phyloP scores from a whole-genome alignment of 2,329 filamentous ascomycete species.

The Leptographium procerum region DNA sequence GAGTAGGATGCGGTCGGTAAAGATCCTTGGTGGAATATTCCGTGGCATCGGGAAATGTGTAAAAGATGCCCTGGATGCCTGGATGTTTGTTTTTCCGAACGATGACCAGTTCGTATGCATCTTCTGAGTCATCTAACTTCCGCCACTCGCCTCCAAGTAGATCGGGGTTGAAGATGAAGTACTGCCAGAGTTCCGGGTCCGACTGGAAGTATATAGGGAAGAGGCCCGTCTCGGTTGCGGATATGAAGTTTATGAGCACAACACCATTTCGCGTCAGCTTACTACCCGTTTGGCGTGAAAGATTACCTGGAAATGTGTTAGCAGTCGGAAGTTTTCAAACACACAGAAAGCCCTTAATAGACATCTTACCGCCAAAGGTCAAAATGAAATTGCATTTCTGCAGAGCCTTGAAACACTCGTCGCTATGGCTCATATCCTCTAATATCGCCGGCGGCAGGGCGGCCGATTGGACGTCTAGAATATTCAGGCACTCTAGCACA shows the following conservation, averaged over 20 bases:
- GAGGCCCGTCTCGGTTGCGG: conserved; percentile 28
- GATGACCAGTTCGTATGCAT: conserved; percentile 28
- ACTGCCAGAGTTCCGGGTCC: conserved; percentile 28
- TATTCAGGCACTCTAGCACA: conserved; percentile 19
- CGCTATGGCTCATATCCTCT: conserved; percentile 28
- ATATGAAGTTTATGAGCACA: conserved; percentile 24
- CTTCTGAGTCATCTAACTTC: conserved; percentile 13
- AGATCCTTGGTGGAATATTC: conserved; percentile 35
- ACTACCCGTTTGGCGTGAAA: conserved; percentile 26
- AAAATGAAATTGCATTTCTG: conserved; percentile 16
- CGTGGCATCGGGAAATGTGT: conserved; percentile 25
- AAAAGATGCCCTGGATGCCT: conserved; percentile 26
- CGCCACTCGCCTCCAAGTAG: conserved; percentile 30
- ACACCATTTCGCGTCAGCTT: conserved; percentile 24
- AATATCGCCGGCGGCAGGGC: conserved; percentile 28
- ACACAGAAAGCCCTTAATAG: conserved; percentile 3
- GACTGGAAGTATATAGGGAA: conserved; percentile 19
- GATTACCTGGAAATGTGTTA: neutral
- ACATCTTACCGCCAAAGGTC: neutral
- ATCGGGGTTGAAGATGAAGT: conserved; percentile 29
- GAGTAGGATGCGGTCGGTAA: conserved; percentile 26
- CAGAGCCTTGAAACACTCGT: conserved; percentile 20
- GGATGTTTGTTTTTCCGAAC: conserved; percentile 22
- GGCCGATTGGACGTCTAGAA: conserved; percentile 17
- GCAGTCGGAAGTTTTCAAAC: neutral